Evolutionary conservation across 2,329 filamentous ascomycete genomes (phyloP), one percentile per base, ranked within the genome.

Genomic region (Ploettnerulaceae sp.): DNA sequence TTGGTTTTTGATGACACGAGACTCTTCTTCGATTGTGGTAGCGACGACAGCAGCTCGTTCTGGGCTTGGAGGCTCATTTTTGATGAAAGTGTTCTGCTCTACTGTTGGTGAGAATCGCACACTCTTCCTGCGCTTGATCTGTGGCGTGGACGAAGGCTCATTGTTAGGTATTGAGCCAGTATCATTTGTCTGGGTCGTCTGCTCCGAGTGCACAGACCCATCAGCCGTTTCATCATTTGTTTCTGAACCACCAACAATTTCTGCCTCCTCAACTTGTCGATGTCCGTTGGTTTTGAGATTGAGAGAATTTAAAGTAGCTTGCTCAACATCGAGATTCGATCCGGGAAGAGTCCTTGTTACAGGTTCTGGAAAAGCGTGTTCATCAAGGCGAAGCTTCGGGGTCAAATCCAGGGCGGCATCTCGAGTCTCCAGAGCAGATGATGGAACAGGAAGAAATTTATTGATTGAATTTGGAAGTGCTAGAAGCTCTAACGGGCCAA

Each of bases 71-170:
- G 67, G 51, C 60, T 69, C 15, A 69, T 72, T 52, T 69, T 77
- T 4, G 71, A 78, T 8, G 51, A 82, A 82, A 0, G 81, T 81
- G 1, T 79, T 77, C 7, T 81, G 80, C 58, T 84, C 76, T 1
- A 86, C 77, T 11, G 72, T 75, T 0, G 82, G 76, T 3, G 84
- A 85, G 58, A 88, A 88, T 7, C 82, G 77, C 2, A 88, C 84
- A 45, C 76, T 82, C 67, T 87, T 89, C 67, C 26, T 71, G 68
- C 57, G 53, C 26, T 72, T 71, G 8, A 70, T 70, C 3, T 59
- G 54, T 7, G 50, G 54, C 3, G 53, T 51, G 14, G 47, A 42
- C 5, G 55, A 48, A 22, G 34, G 29, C n/a, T 41, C 39, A 21
- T 53, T 53, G 35, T 32, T 17, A n/a, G 45, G 24, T 7, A 47